A percentile compares a stretch with the other conserved stretches of the same genome.
Conservation (phyloP, 805 yeast species). For the Candida khao-thaluensis region DNA sequence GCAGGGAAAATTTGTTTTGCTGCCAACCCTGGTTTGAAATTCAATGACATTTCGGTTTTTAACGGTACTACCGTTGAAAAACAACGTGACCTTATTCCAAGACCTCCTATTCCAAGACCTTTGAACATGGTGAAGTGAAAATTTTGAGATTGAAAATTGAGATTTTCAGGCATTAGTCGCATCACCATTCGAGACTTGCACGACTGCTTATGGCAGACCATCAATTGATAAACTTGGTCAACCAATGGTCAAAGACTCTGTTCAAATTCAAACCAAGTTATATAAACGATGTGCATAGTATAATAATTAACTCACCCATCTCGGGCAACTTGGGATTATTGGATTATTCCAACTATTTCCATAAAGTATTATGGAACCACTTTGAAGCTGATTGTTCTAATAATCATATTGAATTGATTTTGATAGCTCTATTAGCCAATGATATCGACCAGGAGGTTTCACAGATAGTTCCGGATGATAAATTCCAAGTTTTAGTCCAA, state of each 20-base stretch:
- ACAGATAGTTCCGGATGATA: constrained; percentile 20
- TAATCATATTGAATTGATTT: constrained; percentile 40
- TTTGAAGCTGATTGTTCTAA: constrained; percentile 40
- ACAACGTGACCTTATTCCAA: constrained; percentile 1
- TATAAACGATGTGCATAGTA: constrained; percentile 6
- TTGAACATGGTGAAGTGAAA: constrained; percentile 5
- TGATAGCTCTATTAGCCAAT: constrained; percentile 15
- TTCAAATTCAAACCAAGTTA: constrained; percentile 2
- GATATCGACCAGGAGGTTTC: not conserved
- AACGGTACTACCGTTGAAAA: not conserved
- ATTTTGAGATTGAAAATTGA: constrained; percentile 1
- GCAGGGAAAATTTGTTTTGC: constrained; percentile 37
- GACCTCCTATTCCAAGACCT: not conserved
- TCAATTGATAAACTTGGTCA: not conserved
- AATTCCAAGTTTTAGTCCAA: constrained; percentile 16
- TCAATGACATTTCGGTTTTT: not conserved
- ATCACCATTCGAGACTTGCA: not conserved
- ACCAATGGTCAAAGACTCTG: constrained; percentile 1
- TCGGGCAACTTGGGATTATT: not conserved
- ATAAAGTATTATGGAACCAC: constrained; percentile 15
- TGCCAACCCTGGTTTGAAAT: constrained; percentile 25
- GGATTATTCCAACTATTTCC: not conserved
- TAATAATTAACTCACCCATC: not conserved
- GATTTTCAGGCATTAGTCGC: not conserved
- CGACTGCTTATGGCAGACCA: constrained; percentile 2